Evolutionary conservation across 805 yeast genomes (phyloP), one percentile per base, ranked within the genome.

Genomic region (Zygosaccharomyces bailii): DNA sequence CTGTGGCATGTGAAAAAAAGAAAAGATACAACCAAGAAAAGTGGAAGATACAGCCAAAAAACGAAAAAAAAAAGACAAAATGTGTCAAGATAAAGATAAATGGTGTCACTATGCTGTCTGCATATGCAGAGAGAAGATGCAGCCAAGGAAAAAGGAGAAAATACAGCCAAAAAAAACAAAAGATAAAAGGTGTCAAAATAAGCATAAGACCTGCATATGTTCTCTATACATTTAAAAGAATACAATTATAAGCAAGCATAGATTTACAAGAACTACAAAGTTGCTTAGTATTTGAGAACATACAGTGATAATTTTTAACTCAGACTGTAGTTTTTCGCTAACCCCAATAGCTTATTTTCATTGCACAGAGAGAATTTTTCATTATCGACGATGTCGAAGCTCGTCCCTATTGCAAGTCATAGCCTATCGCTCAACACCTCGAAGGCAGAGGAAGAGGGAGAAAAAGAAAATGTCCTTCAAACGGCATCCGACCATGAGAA

Each of bases 351-450:
- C 25, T 27, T 34, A 14, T n/a, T 31, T 43, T 23, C 31, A 24
- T 19, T 30, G 16, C n/a, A 35, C 39, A 35, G 13, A 21, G 19
- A 16, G 31, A 34, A 27, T 18, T 13, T 7, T 2, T 23, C 24
- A 17, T 36, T n/a, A 9, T 9, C 20, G 30, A 38, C 29, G 23
- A 44, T 44, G 46, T 38, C 46, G n/a, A 34, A 34, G 17, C 43
- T 44, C 21, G 43, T 44, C 34, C 43, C 46, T 27, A 44, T 44
- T 27, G 39, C 46, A 13, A 44, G 46, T 27, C 39, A 33, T 25
- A 24, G 37, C 16, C 13, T 43, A 14, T 38, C 46, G 21, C 18
- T 34, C 20, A 19, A 17, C 13, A 14, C 31, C 20, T 29, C 43
- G 7, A 32, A 11, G 13, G 35, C 24, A 1, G 38, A 44, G 14